phyloP scores from a whole-genome alignment of 257 asterid genomes.

The Prunella vulgaris region DNA sequence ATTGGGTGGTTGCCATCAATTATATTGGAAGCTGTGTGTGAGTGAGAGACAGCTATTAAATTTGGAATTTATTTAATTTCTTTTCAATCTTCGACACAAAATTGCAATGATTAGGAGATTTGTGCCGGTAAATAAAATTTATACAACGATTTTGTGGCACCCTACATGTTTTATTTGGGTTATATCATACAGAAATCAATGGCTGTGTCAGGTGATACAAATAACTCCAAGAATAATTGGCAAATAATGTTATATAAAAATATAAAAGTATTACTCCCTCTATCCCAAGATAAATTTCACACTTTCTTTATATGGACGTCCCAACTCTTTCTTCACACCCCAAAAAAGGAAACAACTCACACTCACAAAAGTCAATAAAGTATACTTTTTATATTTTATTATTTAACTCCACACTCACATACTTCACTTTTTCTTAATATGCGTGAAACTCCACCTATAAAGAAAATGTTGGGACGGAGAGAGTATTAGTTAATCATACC shows the following conservation, averaged over 20 bases:
- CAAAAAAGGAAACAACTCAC: too few relatives aligned
- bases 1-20: conserved; percentile 15
- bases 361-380: too few relatives aligned
- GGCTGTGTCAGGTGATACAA: conserved; percentile 12
- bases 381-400: too few relatives aligned
- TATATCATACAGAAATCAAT: conserved; percentile 6
- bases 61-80: not conserved
- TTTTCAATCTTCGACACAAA: conserved; percentile 17
- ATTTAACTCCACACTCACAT: too few relatives aligned
- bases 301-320: too few relatives aligned
- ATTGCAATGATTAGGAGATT: conserved; percentile 18
- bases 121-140: conserved; percentile 14
- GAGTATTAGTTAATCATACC: too few relatives aligned
- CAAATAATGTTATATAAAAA: not conserved
- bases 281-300: too few relatives aligned
- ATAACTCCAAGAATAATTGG: not conserved
- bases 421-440: too few relatives aligned
- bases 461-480: too few relatives aligned
- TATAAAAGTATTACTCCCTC: too few relatives aligned
- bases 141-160: conserved; percentile 13
- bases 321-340: too few relatives aligned
- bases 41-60: conserved; percentile 36
- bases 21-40: not conserved
- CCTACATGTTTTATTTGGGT: conserved; percentile 19
- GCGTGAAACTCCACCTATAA: too few relatives aligned